Evolutionary conservation across 2,329 filamentous ascomycete species (phyloP), one percentile per base, ranked within the genome.

Genomic region (Clarireedia hainanense): DNA sequence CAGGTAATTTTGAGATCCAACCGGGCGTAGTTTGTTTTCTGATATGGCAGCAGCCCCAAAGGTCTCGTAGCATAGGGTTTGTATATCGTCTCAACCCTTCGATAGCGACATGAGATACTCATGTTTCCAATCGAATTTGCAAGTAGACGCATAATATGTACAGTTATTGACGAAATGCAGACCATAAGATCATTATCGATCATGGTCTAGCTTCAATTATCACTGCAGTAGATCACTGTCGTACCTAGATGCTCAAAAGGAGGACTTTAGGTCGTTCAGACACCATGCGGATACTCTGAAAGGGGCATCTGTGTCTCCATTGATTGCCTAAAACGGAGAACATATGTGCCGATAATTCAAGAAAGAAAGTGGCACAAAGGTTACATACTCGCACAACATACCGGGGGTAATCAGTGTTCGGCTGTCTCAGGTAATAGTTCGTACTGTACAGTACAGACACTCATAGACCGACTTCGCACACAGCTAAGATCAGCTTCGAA

Each of bases 321-420:
- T 45, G 4, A 6, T 24, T 24, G 10, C 42, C 24, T 15, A 20
- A 24, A 20, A 46, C 23, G 23, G 47, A 37, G 46, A 27, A 43
- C 27, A 26, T 55, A 42, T 43, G 46, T 43, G 40, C 49, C 46
- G 40, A 55, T 43, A 43, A 55, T 43, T 37, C 46, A 55, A 50
- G 47, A 50, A 43, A 50, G 12, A 20, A 50, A 43, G 52, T 50
- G 15, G 17, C 47, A 50, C 52, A 37, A 55, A 17, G 39, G 39
- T 46, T 46, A 46, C 20, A 46, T 50, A 50, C 52, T 55, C 52
- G 52, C 52, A 55, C 52, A 43, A 55, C 46, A 55, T 46, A 34
- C 36, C 10, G 37, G 47, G 39, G 40, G 45, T 36, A 55, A 50
- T 49, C 23, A 50, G 39, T 50, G 37, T 55, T 55, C 27, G 47